Percentiles rank a stretch among this genome's conserved stretches.
These are phyloP conservation scores for Colletotrichum sp. DNA, from an alignment of 2,329 filamentous ascomycete genomes.

Conservation along the genomic window DNA sequence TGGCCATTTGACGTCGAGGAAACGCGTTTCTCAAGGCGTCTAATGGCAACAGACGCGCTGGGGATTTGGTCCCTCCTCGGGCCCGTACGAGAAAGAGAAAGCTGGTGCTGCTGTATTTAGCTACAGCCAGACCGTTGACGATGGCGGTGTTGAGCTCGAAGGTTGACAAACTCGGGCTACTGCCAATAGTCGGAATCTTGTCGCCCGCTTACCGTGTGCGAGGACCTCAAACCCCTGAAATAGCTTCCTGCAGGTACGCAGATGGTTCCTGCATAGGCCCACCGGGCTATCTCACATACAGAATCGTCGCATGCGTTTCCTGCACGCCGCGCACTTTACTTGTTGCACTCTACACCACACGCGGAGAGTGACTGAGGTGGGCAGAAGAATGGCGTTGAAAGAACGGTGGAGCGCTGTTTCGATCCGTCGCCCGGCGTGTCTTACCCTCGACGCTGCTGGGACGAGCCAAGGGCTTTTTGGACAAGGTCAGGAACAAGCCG, in stretches of 20 bases:
- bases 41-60: neutral
- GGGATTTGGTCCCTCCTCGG: neutral
- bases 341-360: neutral
- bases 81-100: neutral
- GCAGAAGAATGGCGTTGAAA: neutral
- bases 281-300: neutral
- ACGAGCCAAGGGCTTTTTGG: slow-evolving; percentile 3
- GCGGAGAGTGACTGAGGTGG: neutral
- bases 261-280: slow-evolving; percentile 6
- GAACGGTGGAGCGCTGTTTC: neutral
- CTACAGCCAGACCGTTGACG: neutral
- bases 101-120: neutral
- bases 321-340: neutral
- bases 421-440: neutral
- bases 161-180: neutral
- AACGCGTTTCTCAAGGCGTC: neutral
- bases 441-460: neutral
- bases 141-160: neutral
- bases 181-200: neutral
- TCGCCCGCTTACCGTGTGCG: neutral
- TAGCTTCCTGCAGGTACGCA: neutral
- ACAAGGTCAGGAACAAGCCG: slow-evolving; percentile 18
- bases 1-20: neutral
- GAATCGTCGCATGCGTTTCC: neutral
- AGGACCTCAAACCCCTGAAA: neutral